Percentiles rank a stretch among this genome's conserved stretches.
phyloP scores from a whole-genome alignment of 805 yeast species.

The Spathaspora arborariae region DNA sequence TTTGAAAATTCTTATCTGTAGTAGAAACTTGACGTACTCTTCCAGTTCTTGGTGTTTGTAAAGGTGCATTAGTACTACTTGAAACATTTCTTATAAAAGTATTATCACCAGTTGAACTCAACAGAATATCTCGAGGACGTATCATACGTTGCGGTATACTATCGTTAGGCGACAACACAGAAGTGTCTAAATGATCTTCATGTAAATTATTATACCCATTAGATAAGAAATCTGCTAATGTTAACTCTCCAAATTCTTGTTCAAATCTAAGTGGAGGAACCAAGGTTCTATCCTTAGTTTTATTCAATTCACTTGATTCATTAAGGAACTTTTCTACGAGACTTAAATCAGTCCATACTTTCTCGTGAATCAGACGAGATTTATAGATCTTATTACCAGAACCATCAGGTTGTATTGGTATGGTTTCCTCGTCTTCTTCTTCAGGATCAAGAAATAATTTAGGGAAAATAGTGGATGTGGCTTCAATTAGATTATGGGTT shows the following conservation, averaged over 20 bases:
- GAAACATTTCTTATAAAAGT: slow-evolving; percentile 15
- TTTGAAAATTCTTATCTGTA: slow-evolving; percentile 36
- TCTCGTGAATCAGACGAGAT: slow-evolving; percentile 26
- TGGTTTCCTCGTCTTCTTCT: slow-evolving; percentile 34
- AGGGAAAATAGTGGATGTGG: slow-evolving; percentile 34
- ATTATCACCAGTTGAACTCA: slow-evolving; percentile 25
- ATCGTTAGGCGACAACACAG: not conserved
- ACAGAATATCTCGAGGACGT: slow-evolving; percentile 30
- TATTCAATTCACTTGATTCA: slow-evolving; percentile 7
- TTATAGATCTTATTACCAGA: slow-evolving; percentile 39
- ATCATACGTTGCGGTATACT: slow-evolving; percentile 15
- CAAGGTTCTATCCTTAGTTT: slow-evolving; percentile 27
- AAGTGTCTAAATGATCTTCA: slow-evolving; percentile 7
- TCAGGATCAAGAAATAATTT: slow-evolving; percentile 34
- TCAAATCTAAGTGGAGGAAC: slow-evolving; percentile 21
- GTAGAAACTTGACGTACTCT: slow-evolving; percentile 36
- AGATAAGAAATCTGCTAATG: slow-evolving; percentile 30
- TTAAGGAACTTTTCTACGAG: slow-evolving; percentile 25
- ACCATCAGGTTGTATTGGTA: slow-evolving; percentile 30
- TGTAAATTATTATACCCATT: slow-evolving; percentile 22
- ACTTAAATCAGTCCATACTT: slow-evolving; percentile 33
- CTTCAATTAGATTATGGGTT: slow-evolving; percentile 33
- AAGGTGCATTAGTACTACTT: slow-evolving; percentile 8
- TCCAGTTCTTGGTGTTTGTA: slow-evolving; percentile 39
- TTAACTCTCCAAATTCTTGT: slow-evolving; percentile 13